Conservation (phyloP, 805 yeast species). For the Ogataea ganodermae region DNA sequence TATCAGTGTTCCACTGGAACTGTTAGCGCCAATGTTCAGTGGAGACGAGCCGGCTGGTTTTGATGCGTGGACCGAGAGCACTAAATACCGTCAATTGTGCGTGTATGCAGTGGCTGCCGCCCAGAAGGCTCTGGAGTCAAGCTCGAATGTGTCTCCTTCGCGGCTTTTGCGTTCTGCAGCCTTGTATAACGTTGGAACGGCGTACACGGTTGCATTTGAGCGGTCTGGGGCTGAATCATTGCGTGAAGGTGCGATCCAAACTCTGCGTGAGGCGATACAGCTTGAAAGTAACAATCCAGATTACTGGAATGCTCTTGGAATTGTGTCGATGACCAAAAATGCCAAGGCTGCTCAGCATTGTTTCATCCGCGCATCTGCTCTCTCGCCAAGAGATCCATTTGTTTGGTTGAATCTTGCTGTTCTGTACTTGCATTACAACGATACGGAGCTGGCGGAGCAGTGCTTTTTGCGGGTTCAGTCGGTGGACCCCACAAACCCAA, state of each 20-base stretch:
- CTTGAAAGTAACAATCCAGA: conserved; percentile 68
- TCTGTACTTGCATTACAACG: conserved; percentile 68
- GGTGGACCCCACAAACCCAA: conserved; percentile 71
- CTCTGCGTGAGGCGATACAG: conserved; percentile 67
- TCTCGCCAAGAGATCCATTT: conserved; percentile 65
- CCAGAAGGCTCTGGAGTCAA: conserved; percentile 42
- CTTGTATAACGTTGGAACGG: conserved; percentile 71
- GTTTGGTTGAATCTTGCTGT: conserved; percentile 85
- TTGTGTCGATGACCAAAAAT: conserved; percentile 62
- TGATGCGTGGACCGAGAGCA: conserved; percentile 15
- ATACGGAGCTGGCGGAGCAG: conserved; percentile 68
- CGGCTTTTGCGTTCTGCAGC: conserved; percentile 55
- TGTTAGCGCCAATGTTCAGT: conserved; percentile 9
- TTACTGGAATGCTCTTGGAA: conserved; percentile 84
- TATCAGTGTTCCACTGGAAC: too few relatives aligned
- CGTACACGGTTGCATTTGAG: conserved; percentile 52
- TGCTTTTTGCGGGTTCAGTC: conserved; percentile 77
- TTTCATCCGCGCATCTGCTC: conserved; percentile 74
- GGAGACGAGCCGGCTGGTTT: not conserved
- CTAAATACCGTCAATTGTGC: conserved; percentile 20
- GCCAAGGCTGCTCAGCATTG: conserved; percentile 89
- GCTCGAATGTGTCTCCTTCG: conserved; percentile 40
- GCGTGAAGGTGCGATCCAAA: conserved; percentile 54
- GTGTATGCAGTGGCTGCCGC: conserved; percentile 47
- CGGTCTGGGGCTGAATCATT: conserved; percentile 25